Base-by-base conservation (phyloP, 805 yeast genomes). In the Kregervanrija fluxuum region DNA sequence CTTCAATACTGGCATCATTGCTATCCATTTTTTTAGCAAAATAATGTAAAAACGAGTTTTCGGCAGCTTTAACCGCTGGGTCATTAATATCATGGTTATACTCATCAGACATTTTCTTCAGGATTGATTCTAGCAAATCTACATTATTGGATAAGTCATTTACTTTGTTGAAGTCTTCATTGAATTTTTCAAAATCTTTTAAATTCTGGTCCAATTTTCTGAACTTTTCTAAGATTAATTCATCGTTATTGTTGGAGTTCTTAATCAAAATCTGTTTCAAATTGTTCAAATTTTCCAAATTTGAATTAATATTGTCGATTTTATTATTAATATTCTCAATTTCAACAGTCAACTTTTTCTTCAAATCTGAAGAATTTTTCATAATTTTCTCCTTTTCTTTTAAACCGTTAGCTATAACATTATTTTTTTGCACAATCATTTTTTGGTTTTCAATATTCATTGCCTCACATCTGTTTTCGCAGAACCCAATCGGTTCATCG, bases 11-110 rank as follows among this genome's bases (percentile, higher is more conserved):
- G 8, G 28, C 38, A 12, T 48, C 44, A n/a, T 33, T 44, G 5
- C n/a, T 39, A 11, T 36, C 41, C 4, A 44, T 62, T 35, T 66
- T 62, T 49, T 73, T 72, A 10, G 75, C 71, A 8, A 62, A 52
- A 51, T 74, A 70, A 49, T 76, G 72, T 38, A 74, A 76, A 56
- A 62, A 82, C 0, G 67, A 66, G 14, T 74, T 67, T 13, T 88
- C 80, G 1, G 90, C 80, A 15, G 69, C 74, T 60, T 87, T 87
- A 14, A 90, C 96, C 0, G 90, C 95, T 8, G 79, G 77, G 63
- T 90, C 96, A 58, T 90, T 88, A 65, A 88, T 78, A 55, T 88
- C 84, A 40, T 85, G 86, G 54, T 88, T 86, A 62, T 85, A 89
- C n/a, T 75, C 74, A 3, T 68, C 56, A 8, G 70, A 60, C 64